Conservation (phyloP, 441 rosid genomes). For the Euphorbia schlechtendalii region DNA sequence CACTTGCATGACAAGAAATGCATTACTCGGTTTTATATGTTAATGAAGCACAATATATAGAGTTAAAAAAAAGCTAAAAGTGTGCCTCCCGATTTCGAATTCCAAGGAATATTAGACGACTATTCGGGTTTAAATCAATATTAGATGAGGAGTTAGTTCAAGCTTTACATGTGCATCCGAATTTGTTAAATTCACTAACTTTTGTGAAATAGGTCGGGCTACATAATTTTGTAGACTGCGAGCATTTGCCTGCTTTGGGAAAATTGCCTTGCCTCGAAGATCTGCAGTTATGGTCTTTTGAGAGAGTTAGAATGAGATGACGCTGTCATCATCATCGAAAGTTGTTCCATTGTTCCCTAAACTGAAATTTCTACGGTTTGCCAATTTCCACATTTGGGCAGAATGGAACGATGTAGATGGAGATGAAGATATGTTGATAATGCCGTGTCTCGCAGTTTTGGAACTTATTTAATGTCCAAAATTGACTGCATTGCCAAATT, state of each 20-base stretch:
- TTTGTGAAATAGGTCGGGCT: neutral
- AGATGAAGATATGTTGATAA: neutral
- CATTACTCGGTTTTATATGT: neutral
- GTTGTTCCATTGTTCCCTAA: neutral
- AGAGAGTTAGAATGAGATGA: neutral
- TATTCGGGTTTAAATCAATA: no score
- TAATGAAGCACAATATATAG: no score
- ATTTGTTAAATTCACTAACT: neutral
- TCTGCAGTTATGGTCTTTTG: neutral
- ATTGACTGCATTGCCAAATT: neutral
- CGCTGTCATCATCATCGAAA: no score
- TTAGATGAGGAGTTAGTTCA: slow-evolving; percentile 5
- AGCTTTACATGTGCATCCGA: neutral
- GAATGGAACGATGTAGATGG: slow-evolving; percentile 1
- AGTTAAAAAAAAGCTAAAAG: no score
- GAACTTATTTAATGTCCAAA: neutral
- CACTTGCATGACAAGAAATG: neutral
- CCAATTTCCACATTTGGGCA: neutral
- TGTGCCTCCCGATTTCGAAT: no score
- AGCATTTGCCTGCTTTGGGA: neutral
- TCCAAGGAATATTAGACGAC: no score
- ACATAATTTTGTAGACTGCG: neutral
- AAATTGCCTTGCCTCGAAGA: no score
- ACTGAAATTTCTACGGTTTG: neutral
- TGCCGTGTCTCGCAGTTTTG: neutral